A percentile compares a stretch with the other conserved stretches of the same genome.
phyloP scores from a whole-genome alignment of 352 stramenopile species.

The Globisporangium radiosum region DNA sequence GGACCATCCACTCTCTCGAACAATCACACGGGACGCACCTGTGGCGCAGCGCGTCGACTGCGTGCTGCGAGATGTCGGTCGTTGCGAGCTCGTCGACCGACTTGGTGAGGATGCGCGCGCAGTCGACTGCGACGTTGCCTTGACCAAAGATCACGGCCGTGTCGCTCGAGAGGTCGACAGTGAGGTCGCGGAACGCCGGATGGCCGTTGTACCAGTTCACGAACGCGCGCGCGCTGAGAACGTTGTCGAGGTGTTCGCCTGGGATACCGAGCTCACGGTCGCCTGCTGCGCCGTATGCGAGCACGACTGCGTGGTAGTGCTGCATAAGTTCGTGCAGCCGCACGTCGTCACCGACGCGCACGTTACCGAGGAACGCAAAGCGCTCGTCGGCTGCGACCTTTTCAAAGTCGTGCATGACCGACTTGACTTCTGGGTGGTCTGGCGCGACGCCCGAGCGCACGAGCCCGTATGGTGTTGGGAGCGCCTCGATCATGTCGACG shows the following conservation, averaged over 20 bases:
- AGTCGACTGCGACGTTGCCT: conserved; percentile 97
- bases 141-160: conserved; percentile 95
- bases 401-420: conserved; percentile 96
- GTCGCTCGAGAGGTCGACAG: conserved; percentile 46
- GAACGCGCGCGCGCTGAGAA: conserved; percentile 91
- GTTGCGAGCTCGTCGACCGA: conserved; percentile 74
- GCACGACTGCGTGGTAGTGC: conserved; percentile 92
- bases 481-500: conserved; percentile 91
- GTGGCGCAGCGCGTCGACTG: conserved; percentile 77
- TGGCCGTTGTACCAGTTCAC: conserved; percentile 99
- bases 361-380: conserved; percentile 89
- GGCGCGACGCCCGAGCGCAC: conserved; percentile 96
- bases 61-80: conserved; percentile 91
- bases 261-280: conserved; percentile 86
- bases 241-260: conserved; percentile 64
- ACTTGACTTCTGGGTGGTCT: conserved; percentile 98
- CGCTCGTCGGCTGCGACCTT: conserved; percentile 74
- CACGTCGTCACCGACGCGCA: conserved; percentile 85
- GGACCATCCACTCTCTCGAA: not conserved
- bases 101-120: conserved; percentile 93
- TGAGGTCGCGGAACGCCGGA: conserved; percentile 88
- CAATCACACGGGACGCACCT: conserved; percentile 17
- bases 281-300: conserved; percentile 93
- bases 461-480: conserved; percentile 95
- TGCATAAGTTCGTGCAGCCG: conserved; percentile 80